Evolutionary conservation across 768 basidiomycete genomes (phyloP).

Genomic region (Exsudoporus frostii): DNA sequence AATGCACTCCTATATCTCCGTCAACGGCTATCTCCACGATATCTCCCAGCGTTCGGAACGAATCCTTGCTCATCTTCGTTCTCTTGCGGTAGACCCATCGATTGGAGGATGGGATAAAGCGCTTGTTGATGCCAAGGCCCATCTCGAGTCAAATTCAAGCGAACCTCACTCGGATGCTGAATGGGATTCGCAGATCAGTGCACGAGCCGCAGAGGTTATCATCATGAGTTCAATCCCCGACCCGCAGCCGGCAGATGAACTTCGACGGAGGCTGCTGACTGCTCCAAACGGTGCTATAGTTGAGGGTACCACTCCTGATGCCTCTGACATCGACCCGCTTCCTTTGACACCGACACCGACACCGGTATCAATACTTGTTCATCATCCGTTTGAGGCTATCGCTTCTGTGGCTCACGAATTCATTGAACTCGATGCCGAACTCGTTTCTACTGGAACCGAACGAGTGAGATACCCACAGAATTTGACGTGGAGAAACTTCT

Average conservation of each 20-base stretch:
- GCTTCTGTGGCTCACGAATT: slow-evolving; percentile 71
- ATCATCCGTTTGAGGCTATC: slow-evolving; percentile 67
- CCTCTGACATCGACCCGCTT: slow-evolving; percentile 7
- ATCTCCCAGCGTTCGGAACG: slow-evolving; percentile 45
- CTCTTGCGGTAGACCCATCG: slow-evolving; percentile 37
- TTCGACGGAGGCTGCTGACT: slow-evolving; percentile 56
- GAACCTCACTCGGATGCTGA: slow-evolving; percentile 14
- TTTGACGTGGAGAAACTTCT: slow-evolving; percentile 77
- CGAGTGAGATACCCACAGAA: slow-evolving; percentile 81
- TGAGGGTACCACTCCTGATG: slow-evolving; percentile 1
- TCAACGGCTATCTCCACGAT: slow-evolving; percentile 79
- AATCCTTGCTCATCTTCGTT: slow-evolving; percentile 43
- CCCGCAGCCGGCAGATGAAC: slow-evolving; percentile 45
- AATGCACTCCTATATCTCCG: slow-evolving; percentile 90
- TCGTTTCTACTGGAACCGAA: slow-evolving; percentile 67
- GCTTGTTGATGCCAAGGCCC: slow-evolving; percentile 43
- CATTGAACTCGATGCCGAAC: slow-evolving; percentile 70
- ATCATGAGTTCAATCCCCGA: slow-evolving; percentile 52
- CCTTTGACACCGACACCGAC: slow-evolving; percentile 13
- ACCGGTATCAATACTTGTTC: slow-evolving; percentile 46
- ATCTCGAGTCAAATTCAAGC: slow-evolving; percentile 32
- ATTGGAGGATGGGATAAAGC: slow-evolving; percentile 71
- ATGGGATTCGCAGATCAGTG: slow-evolving; percentile 31
- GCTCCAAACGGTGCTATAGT: slow-evolving; percentile 19
- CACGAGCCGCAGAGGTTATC: slow-evolving; percentile 45